Conservation (phyloP, 73 alveolate species). For the Symbiodinium natans region DNA sequence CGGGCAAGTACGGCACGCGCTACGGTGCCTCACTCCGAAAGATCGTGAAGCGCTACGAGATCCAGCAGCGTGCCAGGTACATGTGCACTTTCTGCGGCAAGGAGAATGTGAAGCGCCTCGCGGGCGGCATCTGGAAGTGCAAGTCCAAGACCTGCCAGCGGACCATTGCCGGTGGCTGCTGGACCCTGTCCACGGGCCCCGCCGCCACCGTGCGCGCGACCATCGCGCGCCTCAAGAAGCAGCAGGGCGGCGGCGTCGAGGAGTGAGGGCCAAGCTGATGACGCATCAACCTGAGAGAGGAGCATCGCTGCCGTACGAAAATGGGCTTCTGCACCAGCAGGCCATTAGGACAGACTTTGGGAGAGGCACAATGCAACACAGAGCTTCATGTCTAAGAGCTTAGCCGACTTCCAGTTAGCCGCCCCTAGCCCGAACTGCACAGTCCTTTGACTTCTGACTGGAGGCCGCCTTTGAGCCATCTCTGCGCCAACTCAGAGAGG, state of each 20-base stretch:
- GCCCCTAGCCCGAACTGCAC: too few species aligned
- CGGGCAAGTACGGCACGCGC: constrained; percentile 99
- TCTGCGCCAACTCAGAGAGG: too few species aligned
- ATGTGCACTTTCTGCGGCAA: constrained; percentile 98
- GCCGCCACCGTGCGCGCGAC: constrained; percentile 94
- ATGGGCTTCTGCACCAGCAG: too few species aligned
- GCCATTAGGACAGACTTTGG: too few species aligned
- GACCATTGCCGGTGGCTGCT: constrained; percentile 92
- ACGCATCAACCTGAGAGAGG: too few species aligned
- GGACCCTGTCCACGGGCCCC: constrained; percentile 89
- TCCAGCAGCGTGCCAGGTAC: constrained; percentile 97
- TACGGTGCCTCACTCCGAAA: constrained; percentile 98
- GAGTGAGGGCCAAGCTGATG: too few species aligned
- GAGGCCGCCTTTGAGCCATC: too few species aligned
- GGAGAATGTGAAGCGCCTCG: constrained; percentile 94
- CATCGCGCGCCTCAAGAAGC: constrained; percentile 88
- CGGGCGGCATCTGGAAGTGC: constrained; percentile 93
- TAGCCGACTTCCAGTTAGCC: too few species aligned
- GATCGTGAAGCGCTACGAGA: constrained; percentile 98
- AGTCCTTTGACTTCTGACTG: too few species aligned
- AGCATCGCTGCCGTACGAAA: too few species aligned
- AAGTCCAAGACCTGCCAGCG: constrained; percentile 70
- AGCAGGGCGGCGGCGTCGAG: constrained; percentile 39
- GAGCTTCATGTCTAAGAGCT: too few species aligned
- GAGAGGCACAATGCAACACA: too few species aligned